A percentile compares a stretch with the other conserved stretches of the same genome.
Evolutionary conservation across 2,329 filamentous ascomycete species (phyloP).

Genomic region (Diaporthe ilicicola): DNA sequence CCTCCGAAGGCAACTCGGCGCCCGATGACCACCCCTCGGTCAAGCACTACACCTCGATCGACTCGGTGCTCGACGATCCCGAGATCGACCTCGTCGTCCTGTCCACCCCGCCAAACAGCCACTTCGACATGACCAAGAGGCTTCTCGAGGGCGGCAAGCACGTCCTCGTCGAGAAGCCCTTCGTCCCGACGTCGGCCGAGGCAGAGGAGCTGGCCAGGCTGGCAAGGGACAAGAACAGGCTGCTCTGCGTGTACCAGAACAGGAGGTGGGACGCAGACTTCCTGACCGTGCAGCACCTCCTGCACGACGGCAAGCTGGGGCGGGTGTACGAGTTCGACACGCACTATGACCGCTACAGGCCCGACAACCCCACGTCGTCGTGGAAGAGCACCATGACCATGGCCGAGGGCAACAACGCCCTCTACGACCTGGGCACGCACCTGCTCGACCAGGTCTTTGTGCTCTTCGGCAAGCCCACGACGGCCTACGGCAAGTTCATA

Average conservation of each 20-base stretch:
- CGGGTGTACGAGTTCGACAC: conserved; percentile 81
- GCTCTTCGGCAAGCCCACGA: conserved; percentile 73
- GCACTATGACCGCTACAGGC: conserved; percentile 80
- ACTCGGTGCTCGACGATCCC: conserved; percentile 71
- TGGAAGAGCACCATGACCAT: conserved; percentile 75
- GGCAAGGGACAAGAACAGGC: conserved; percentile 57
- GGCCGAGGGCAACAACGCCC: conserved; percentile 68
- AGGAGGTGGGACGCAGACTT: conserved; percentile 83
- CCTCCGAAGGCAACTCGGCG: conserved; percentile 71
- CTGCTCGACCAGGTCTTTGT: conserved; percentile 78
- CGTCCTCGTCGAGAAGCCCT: conserved; percentile 84
- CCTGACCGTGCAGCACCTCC: conserved; percentile 70
- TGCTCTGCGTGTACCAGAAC: conserved; percentile 79
- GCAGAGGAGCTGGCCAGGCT: conserved; percentile 69
- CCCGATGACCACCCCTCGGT: conserved; percentile 71
- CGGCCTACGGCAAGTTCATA: conserved; percentile 74
- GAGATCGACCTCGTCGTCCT: conserved; percentile 75
- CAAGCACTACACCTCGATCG: conserved; percentile 70
- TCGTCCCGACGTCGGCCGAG: conserved; percentile 75
- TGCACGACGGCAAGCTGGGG: conserved; percentile 68
- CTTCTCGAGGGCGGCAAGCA: conserved; percentile 78
- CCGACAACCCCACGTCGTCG: conserved; percentile 61
- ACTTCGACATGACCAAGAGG: conserved; percentile 71
- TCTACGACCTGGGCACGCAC: conserved; percentile 81
- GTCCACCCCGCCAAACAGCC: conserved; percentile 75